Percentiles rank a stretch among this genome's conserved stretches.
These are phyloP conservation scores for Pseudoturritis turrita DNA, from an alignment of 345 rosid genomes.

Conservation along the genomic window DNA sequence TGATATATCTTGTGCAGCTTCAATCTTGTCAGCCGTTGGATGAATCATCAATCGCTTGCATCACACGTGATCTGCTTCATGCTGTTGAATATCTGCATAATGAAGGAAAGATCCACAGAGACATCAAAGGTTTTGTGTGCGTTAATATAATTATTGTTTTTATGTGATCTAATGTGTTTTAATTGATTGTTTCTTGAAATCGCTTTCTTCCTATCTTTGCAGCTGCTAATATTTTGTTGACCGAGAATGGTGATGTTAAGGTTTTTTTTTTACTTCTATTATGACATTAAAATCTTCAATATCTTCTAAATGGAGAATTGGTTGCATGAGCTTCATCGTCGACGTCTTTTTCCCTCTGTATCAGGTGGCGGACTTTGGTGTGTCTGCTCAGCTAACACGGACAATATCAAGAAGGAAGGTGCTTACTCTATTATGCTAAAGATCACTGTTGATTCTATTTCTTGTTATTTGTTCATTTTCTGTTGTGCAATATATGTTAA, in stretches of 20 bases:
- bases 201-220: slow-evolving; percentile 35
- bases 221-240: slow-evolving; percentile 96
- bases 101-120: slow-evolving; percentile 97
- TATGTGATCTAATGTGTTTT: not conserved
- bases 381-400: slow-evolving; percentile 95
- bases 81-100: slow-evolving; percentile 91
- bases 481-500: not conserved
- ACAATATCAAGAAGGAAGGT: slow-evolving; percentile 99
- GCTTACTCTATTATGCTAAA: slow-evolving; percentile 26
- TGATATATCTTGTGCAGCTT: slow-evolving; percentile 52
- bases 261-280: slow-evolving; percentile 35
- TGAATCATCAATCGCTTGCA: slow-evolving; percentile 83
- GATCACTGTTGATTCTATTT: not conserved
- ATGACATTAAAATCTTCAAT: not conserved
- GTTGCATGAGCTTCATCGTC: not conserved
- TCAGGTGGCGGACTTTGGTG: slow-evolving; percentile 99
- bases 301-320: not conserved
- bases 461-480: slow-evolving; percentile 4
- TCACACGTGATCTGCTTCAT: slow-evolving; percentile 85
- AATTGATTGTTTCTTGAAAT: slow-evolving; percentile 21
- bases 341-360: slow-evolving; percentile 25
- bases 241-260: slow-evolving; percentile 98
- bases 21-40: slow-evolving; percentile 86
- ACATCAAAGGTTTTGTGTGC: slow-evolving; percentile 72
- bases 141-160: not conserved